Evolutionary conservation across 2,329 filamentous ascomycete genomes (phyloP), one percentile per base, ranked within the genome.

Genomic region (Trichothecium sympodiale): DNA sequence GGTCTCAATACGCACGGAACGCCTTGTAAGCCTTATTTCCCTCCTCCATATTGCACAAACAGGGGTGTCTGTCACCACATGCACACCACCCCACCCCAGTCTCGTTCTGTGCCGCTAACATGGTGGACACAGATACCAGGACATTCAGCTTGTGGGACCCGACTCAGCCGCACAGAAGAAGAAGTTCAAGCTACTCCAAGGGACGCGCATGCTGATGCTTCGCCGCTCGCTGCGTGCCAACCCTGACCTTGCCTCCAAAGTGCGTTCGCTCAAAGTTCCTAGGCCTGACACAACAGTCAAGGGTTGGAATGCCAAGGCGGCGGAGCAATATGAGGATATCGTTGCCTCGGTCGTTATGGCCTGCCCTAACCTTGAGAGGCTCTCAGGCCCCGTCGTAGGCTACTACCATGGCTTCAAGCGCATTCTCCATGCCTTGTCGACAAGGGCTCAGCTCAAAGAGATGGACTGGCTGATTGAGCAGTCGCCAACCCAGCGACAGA

Each of bases 301-400:
- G 17, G 45, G 46, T 10, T 38, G 41, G 1, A 32, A 23, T 25
- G 25, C 40, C 17, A 51, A 48, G n/a, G 46, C 58, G 9, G 33
- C 55, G 14, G 65, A 67, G 26, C 60, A 67, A 31, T 79, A 80
- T 46, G 63, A 74, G 40, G 65, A 76, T 43, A 51, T 74, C 3
- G 61, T 78, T 2, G 74, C 75, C 0, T 69, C 75, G 5, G 54
- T 80, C 17, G 61, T 80, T 38, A 77, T 78, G 74, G 68, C 72
- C 0, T 80, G 75, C 38, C 76, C 76, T 3, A 79, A 80, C 43
- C 57, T 81, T 9, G 75, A 80, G 53, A 61, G 64, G 34, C 55
- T 80, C 6, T 55, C 64, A 9, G 74, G 75, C 1, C 68, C 71
- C 28, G 62, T 71, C 37, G 62, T 67, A 3, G 52, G 55, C 4